phyloP scores from a whole-genome alignment of 2,329 filamentous ascomycete species.

The Fusarium guadeloupense region DNA sequence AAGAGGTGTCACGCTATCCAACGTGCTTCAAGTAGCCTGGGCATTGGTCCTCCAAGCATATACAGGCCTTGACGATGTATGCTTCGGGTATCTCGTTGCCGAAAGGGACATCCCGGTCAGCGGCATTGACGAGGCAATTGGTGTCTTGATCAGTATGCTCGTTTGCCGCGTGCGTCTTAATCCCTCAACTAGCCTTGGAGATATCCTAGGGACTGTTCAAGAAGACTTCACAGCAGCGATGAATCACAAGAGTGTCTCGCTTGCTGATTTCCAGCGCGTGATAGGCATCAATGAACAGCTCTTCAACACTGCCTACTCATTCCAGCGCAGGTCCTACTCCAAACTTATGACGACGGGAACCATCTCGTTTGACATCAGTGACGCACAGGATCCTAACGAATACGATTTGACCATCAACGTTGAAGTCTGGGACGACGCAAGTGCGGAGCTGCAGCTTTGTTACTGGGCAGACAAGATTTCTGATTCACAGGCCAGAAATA shows the following conservation, averaged over 20 bases:
- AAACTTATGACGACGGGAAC: slow-evolving; percentile 18
- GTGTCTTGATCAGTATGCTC: slow-evolving; percentile 31
- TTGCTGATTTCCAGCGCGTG: slow-evolving; percentile 12
- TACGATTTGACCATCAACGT: slow-evolving; percentile 37
- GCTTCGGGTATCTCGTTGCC: slow-evolving; percentile 20
- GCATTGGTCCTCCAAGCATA: slow-evolving; percentile 27
- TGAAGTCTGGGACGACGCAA: slow-evolving; percentile 37
- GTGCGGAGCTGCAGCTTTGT: slow-evolving; percentile 28
- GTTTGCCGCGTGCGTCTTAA: slow-evolving; percentile 11
- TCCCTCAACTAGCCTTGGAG: neutral
- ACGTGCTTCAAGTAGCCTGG: slow-evolving; percentile 21
- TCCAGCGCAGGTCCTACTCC: slow-evolving; percentile 27
- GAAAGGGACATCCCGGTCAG: slow-evolving; percentile 12
- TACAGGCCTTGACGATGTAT: slow-evolving; percentile 23
- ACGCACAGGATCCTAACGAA: slow-evolving; percentile 32
- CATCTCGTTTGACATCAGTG: slow-evolving; percentile 22
- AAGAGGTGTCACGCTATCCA: slow-evolving; percentile 21
- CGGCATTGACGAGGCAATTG: slow-evolving; percentile 17
- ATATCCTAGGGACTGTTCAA: neutral
- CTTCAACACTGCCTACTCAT: slow-evolving; percentile 38
- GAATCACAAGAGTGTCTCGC: slow-evolving; percentile 13
- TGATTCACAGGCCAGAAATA: slow-evolving; percentile 28
- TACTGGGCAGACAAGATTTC: slow-evolving; percentile 39
- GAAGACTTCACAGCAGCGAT: slow-evolving; percentile 8
- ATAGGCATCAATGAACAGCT: slow-evolving; percentile 13